Percentiles rank a stretch among this genome's conserved stretches.
Conservation (phyloP, 805 yeast genomes). For the Phaffomyces thermotolerans region DNA sequence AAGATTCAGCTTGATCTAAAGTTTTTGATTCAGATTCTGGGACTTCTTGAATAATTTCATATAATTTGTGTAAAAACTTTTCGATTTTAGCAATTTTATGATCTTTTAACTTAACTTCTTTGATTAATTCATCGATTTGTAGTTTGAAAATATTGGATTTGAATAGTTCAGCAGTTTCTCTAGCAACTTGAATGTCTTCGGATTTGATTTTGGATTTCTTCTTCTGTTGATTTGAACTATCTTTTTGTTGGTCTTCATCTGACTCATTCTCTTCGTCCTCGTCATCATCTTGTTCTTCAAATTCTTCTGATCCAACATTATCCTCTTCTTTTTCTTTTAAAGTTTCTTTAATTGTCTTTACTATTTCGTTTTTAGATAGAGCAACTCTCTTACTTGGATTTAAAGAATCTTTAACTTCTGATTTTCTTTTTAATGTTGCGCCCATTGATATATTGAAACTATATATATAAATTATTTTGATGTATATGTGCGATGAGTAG, state of each 20-base stretch:
- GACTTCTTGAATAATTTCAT: conserved; percentile 57
- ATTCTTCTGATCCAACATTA: conserved; percentile 3
- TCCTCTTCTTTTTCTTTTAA: conserved; percentile 4
- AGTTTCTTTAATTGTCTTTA: conserved; percentile 11
- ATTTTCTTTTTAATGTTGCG: conserved; percentile 11
- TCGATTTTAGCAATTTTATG: conserved; percentile 59
- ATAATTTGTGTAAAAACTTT: conserved; percentile 65
- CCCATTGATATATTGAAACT: conserved; percentile 1
- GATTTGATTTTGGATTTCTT: conserved; percentile 37
- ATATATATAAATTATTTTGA: not conserved
- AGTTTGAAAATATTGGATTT: conserved; percentile 92
- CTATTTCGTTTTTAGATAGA: conserved; percentile 16
- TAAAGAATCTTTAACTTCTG: conserved; percentile 10
- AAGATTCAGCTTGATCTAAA: conserved; percentile 51
- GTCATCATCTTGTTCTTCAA: conserved; percentile 15
- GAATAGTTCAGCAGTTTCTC: conserved; percentile 91
- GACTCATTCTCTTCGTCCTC: conserved; percentile 23
- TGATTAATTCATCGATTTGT: conserved; percentile 85
- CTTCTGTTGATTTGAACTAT: conserved; percentile 9
- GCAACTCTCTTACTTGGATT: conserved; percentile 16
- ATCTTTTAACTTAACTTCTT: conserved; percentile 73
- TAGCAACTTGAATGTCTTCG: conserved; percentile 83
- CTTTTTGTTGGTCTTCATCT: conserved; percentile 19
- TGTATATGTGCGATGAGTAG: not conserved
- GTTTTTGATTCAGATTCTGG: conserved; percentile 48